phyloP scores from a whole-genome alignment of 2,329 filamentous ascomycete genomes.

The Dryadomyces quercivorus region DNA sequence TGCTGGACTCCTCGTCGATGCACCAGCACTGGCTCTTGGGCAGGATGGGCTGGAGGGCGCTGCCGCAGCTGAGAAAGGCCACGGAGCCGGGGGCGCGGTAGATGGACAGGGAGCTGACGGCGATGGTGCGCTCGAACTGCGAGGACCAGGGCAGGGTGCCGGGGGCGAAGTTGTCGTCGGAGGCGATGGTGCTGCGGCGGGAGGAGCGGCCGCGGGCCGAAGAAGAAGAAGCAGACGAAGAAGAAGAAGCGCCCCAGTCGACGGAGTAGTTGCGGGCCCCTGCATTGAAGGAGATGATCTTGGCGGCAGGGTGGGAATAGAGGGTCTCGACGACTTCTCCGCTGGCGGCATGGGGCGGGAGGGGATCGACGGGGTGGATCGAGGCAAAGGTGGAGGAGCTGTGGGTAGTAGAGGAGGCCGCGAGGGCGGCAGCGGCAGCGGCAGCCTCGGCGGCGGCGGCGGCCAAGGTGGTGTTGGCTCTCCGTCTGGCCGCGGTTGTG shows the following conservation, averaged over 20 bases:
- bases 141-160: constrained; percentile 63
- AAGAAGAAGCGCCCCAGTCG: constrained; percentile 18
- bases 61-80: constrained; percentile 77
- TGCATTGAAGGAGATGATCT: constrained; percentile 47
- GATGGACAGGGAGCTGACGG: constrained; percentile 65
- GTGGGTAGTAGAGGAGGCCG: constrained; percentile 4
- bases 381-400: constrained; percentile 1
- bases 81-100: constrained; percentile 80
- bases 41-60: constrained; percentile 73
- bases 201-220: constrained; percentile 8
- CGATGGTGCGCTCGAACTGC: constrained; percentile 68
- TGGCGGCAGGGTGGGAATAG: constrained; percentile 60
- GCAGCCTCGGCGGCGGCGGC: constrained; percentile 9
- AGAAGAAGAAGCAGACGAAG: constrained; percentile 14
- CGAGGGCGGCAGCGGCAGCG: constrained; percentile 2
- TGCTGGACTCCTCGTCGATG: constrained; percentile 66
- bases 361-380: background rate
- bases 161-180: constrained; percentile 32
- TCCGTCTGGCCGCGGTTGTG: background rate
- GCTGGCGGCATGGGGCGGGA: constrained; percentile 4
- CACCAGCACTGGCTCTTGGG: constrained; percentile 91
- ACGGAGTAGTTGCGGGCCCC: constrained; percentile 20
- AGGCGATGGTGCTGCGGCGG: constrained; percentile 5
- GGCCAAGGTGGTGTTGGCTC: constrained; percentile 2
- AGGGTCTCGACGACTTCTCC: constrained; percentile 49